These are phyloP conservation scores for Ophiocordyceps unilateralis DNA, from an alignment of 2,329 filamentous ascomycete genomes.

Conservation along the genomic window DNA sequence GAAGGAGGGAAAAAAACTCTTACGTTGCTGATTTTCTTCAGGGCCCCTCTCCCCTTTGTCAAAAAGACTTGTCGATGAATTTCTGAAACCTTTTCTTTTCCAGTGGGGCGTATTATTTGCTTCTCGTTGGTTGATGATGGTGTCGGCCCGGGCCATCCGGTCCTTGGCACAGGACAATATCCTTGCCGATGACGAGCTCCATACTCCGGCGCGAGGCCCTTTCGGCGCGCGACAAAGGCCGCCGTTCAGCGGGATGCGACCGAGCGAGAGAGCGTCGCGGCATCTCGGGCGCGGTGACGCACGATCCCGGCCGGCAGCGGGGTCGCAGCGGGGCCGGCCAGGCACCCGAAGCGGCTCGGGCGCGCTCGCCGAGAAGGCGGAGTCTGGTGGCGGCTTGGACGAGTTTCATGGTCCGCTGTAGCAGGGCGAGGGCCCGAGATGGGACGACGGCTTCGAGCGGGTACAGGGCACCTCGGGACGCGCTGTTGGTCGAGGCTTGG, in stretches of 20 bases:
- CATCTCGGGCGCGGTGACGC: background rate
- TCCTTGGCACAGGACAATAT: conserved; percentile 5
- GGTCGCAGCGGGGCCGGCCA: background rate
- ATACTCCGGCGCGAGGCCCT: background rate
- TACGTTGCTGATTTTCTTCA: too few relatives aligned
- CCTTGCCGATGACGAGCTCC: background rate
- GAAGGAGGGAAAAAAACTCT: too few relatives aligned
- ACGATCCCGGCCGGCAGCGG: background rate
- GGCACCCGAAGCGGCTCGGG: background rate
- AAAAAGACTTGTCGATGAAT: too few relatives aligned
- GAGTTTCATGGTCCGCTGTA: background rate
- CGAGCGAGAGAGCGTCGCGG: background rate
- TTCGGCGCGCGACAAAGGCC: background rate
- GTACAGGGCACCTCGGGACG: too few relatives aligned
- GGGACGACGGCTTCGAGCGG: too few relatives aligned
- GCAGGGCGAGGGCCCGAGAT: background rate
- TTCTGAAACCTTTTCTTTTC: too few relatives aligned
- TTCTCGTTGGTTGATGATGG: too few relatives aligned
- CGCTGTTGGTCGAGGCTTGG: background rate
- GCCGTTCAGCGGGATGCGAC: background rate
- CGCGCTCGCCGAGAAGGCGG: background rate
- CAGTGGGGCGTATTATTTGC: too few relatives aligned
- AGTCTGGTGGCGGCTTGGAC: background rate
- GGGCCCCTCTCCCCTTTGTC: too few relatives aligned
- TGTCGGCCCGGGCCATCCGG: too few relatives aligned